Base-by-base conservation (phyloP, 2,329 filamentous ascomycete species). In the Paracamarosporium sp. region DNA sequence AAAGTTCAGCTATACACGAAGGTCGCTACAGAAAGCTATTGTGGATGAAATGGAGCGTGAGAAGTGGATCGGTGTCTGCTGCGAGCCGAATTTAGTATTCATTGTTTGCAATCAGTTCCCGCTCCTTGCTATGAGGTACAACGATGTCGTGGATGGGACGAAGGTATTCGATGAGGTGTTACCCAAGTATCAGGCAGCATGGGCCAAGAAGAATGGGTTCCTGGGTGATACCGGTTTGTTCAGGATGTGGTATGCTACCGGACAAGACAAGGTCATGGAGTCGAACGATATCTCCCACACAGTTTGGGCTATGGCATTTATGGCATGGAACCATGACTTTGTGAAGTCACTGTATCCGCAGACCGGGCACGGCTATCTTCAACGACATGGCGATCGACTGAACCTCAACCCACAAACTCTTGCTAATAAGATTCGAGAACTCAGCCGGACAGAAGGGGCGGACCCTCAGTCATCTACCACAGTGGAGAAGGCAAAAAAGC, bases 51-150 rank as follows among this genome's bases (percentile, higher is more conserved):
- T 80, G 76, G 77, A 79, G 57, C 50, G 64, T 12, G 72, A 75
- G 41, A 64, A 63, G 0, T 81, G 77, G 77, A 59, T 79, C 2
- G 77, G 79, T 0, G 78, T 77, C 1, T 81, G 78, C 46, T 81
- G 78, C 56, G 79, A 80, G 63, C 79, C 78, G 2, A 81, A 80
- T 61, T 63, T 60, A 3, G 69, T 78, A 7, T 78, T 78, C 55
- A 61, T 78, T 4, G 72, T 78, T 43, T 80, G 78, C 64, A 80
- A 80, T 59, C 79, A 80, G 55, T 81, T 81, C 65, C 78, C 77
- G 62, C 35, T 78, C 41, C 76, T 79, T 30, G 76, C 76, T 0
- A 74, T 78, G 56, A 65, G 71, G 5, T 76, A 75, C 45, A 78
- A 78, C 53, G 76, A 78, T 52, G 63, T 68, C 28, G 68, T 67